Percentiles rank a stretch among this genome's conserved stretches.
phyloP scores from a whole-genome alignment of 164 flowering plant species.

The Magnolia changhungtana region DNA sequence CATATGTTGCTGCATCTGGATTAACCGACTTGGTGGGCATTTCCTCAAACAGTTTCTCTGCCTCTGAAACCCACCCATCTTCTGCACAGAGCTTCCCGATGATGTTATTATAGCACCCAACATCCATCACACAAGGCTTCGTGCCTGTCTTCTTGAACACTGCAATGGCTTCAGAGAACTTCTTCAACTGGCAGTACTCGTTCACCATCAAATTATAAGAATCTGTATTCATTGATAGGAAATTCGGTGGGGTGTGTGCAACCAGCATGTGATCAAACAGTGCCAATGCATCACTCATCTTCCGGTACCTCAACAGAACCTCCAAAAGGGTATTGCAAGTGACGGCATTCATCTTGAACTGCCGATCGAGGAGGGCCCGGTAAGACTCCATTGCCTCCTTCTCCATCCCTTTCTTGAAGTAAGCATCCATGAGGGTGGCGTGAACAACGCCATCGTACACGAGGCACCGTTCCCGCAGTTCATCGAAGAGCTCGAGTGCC shows the following conservation, averaged over 20 bases:
- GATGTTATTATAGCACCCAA: constrained; percentile 59
- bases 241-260: constrained; percentile 62
- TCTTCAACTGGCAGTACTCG: constrained; percentile 51
- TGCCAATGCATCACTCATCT: constrained; percentile 48
- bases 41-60: constrained; percentile 49
- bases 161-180: constrained; percentile 42
- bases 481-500: constrained; percentile 73
- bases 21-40: constrained; percentile 37
- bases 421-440: constrained; percentile 80
- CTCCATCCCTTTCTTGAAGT: constrained; percentile 50
- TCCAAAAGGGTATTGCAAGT: constrained; percentile 69
- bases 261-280: constrained; percentile 71
- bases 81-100: constrained; percentile 52
- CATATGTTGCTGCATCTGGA: constrained; percentile 50
- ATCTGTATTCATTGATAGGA: constrained; percentile 65
- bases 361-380: constrained; percentile 36
- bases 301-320: constrained; percentile 54
- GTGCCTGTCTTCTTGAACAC: constrained; percentile 55
- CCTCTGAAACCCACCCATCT: constrained; percentile 35
- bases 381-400: constrained; percentile 78
- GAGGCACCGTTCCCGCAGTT: constrained; percentile 60
- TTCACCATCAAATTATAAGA: constrained; percentile 68
- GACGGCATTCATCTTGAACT: constrained; percentile 59
- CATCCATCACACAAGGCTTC: constrained; percentile 69
- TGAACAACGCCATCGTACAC: constrained; percentile 77